Percentiles rank a stretch among this genome's conserved stretches.
phyloP scores from a whole-genome alignment of 805 yeast genomes.

The Yamadazyma insecticola region DNA sequence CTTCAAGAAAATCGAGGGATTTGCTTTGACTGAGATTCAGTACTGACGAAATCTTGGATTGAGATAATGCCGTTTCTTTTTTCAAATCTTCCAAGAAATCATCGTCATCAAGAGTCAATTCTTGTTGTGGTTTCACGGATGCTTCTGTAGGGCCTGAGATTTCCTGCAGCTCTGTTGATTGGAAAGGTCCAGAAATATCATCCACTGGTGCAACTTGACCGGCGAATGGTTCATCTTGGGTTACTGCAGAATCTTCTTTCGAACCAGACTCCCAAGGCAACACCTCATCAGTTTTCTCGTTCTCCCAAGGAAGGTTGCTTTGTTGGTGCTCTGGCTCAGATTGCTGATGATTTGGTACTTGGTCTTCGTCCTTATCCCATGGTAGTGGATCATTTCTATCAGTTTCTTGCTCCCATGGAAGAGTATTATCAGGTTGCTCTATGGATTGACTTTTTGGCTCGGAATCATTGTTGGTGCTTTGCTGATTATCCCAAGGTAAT shows the following conservation, averaged over 20 bases:
- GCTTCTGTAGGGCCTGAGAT: neutral
- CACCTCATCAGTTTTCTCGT: slow-evolving; percentile 4
- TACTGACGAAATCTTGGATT: slow-evolving; percentile 3
- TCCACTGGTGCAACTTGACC: too few species aligned
- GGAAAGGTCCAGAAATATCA: too few species aligned
- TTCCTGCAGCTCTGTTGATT: too few species aligned
- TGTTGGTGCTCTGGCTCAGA: slow-evolving; percentile 9
- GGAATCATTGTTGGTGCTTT: neutral
- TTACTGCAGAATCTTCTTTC: too few species aligned
- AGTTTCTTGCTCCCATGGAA: slow-evolving; percentile 3
- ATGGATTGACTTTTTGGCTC: neutral
- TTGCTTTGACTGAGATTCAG: neutral
- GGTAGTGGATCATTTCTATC: slow-evolving; percentile 3
- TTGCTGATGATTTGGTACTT: slow-evolving; percentile 2
- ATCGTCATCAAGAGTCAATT: slow-evolving; percentile 14
- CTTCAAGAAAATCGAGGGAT: slow-evolving; percentile 10
- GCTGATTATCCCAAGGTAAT: slow-evolving; percentile 4
- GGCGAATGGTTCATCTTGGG: too few species aligned
- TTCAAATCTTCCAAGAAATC: slow-evolving; percentile 17
- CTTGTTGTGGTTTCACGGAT: too few species aligned
- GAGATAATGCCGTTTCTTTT: too few species aligned
- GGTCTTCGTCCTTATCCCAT: slow-evolving; percentile 10
- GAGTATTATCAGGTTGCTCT: too few species aligned
- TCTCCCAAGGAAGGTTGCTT: slow-evolving; percentile 12
- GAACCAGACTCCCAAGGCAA: slow-evolving; percentile 4